phyloP scores from a whole-genome alignment of 768 basidiomycete genomes.

The Clavulina sp. region DNA sequence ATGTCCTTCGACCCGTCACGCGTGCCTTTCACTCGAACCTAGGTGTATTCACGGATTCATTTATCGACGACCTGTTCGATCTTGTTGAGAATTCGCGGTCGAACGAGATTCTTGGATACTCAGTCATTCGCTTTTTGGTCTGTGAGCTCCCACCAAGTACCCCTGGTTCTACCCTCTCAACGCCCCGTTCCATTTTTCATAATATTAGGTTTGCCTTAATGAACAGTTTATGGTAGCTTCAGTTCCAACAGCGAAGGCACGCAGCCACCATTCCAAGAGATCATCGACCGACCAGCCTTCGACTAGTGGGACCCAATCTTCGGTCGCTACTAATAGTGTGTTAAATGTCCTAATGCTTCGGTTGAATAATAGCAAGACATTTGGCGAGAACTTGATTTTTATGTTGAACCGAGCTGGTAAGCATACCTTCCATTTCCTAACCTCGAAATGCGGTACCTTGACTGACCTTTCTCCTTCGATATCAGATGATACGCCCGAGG shows the following conservation, averaged over 20 bases:
- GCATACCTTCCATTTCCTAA: constrained; percentile 18
- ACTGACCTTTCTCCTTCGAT: constrained; percentile 8
- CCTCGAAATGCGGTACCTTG: background rate
- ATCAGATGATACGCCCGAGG: constrained; percentile 70
- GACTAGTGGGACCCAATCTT: constrained; percentile 19
- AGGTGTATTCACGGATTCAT: constrained; percentile 68
- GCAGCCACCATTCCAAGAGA: constrained; percentile 9
- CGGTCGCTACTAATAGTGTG: constrained; percentile 44
- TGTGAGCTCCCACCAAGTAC: constrained; percentile 18
- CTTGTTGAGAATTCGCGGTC: constrained; percentile 83
- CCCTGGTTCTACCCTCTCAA: background rate
- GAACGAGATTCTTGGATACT: constrained; percentile 90
- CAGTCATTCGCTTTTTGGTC: constrained; percentile 86
- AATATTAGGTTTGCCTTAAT: constrained; percentile 71
- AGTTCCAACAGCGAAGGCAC: constrained; percentile 17
- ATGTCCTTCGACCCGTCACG: background rate
- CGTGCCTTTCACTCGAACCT: background rate
- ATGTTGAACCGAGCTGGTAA: constrained; percentile 91
- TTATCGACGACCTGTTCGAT: constrained; percentile 81
- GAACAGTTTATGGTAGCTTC: constrained; percentile 97
- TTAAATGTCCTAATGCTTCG: constrained; percentile 71
- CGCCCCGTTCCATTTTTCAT: background rate
- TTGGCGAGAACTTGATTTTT: constrained; percentile 97
- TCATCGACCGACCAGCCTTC: constrained; percentile 22
- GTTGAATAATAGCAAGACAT: constrained; percentile 75